These are phyloP conservation scores for Rhizopogon vulgaris DNA, from an alignment of 768 basidiomycete species.

Conservation along the genomic window DNA sequence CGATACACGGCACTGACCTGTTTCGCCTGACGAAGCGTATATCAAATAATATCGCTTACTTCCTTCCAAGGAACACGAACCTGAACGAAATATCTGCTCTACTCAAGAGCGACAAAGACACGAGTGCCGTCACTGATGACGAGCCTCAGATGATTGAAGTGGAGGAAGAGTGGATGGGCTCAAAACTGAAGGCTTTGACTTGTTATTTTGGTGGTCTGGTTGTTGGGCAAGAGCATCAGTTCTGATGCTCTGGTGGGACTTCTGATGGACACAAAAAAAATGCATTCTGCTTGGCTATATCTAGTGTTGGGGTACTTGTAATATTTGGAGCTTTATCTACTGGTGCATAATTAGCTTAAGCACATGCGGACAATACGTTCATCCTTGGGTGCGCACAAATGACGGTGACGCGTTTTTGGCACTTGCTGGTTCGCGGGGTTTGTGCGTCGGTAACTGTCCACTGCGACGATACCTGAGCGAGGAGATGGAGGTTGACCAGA, in stretches of 20 bases:
- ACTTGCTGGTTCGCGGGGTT: too few species aligned
- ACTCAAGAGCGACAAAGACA: background rate
- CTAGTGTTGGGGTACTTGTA: too few species aligned
- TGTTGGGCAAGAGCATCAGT: constrained; percentile 59
- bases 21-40: constrained; percentile 68
- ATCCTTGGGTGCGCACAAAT: too few species aligned
- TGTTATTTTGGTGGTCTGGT: constrained; percentile 90
- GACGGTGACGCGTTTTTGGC: too few species aligned
- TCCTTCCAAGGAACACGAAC: constrained; percentile 78
- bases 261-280: background rate
- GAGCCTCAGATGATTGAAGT: constrained; percentile 67
- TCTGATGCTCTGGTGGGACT: constrained; percentile 22
- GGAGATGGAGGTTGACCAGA: background rate
- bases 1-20: constrained; percentile 78
- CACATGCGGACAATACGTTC: too few species aligned
- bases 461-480: background rate
- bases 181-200: constrained; percentile 88
- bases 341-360: too few species aligned
- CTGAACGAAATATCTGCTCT: constrained; percentile 59
- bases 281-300: too few species aligned
- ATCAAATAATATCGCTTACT: constrained; percentile 84
- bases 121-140: constrained; percentile 2
- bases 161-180: constrained; percentile 95
- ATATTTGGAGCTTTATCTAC: too few species aligned
- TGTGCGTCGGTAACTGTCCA: too few species aligned